phyloP scores from a whole-genome alignment of 768 basidiomycete species.

The Suillus variegatus region DNA sequence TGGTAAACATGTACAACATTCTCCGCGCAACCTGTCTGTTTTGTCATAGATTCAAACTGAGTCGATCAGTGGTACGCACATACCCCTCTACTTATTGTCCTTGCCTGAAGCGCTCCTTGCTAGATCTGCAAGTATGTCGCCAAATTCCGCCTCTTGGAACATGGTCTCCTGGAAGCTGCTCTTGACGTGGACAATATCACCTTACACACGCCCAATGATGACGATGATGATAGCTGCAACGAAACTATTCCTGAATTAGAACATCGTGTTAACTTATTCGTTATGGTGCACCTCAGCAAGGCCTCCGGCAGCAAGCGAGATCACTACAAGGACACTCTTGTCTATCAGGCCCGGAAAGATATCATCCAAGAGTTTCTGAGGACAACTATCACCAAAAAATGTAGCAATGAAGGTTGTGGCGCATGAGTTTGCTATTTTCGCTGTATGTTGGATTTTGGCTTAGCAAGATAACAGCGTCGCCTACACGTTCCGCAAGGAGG shows the following conservation, averaged over 20 bases:
- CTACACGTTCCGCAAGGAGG: slow-evolving; percentile 93
- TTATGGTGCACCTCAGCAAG: slow-evolving; percentile 47
- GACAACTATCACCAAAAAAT: slow-evolving; percentile 65
- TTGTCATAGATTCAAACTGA: slow-evolving; percentile 90
- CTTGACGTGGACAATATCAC: slow-evolving; percentile 72
- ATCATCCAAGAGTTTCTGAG: slow-evolving; percentile 82
- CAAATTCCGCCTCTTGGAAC: slow-evolving; percentile 85
- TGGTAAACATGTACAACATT: slow-evolving; percentile 86
- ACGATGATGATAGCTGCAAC: slow-evolving; percentile 42
- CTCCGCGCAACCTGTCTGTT: slow-evolving; percentile 89
- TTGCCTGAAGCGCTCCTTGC: slow-evolving; percentile 6
- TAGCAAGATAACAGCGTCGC: slow-evolving; percentile 48
- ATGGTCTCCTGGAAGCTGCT: slow-evolving; percentile 84
- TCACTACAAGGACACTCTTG: slow-evolving; percentile 84
- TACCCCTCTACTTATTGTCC: slow-evolving; percentile 14
- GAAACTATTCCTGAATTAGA: slow-evolving; percentile 67
- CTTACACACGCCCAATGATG: slow-evolving; percentile 35
- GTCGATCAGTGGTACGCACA: slow-evolving; percentile 62
- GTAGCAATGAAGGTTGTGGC: slow-evolving; percentile 73
- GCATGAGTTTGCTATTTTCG: slow-evolving; percentile 58
- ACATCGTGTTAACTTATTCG: slow-evolving; percentile 64
- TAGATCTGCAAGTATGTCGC: slow-evolving; percentile 84
- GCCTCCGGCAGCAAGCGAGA: slow-evolving; percentile 66
- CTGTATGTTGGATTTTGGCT: slow-evolving; percentile 10
- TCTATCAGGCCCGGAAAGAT: slow-evolving; percentile 85